Evolutionary conservation across 176 grass and related monocot species (phyloP), one percentile per base, ranked within the genome.

Genomic region (Stipa capillata): DNA sequence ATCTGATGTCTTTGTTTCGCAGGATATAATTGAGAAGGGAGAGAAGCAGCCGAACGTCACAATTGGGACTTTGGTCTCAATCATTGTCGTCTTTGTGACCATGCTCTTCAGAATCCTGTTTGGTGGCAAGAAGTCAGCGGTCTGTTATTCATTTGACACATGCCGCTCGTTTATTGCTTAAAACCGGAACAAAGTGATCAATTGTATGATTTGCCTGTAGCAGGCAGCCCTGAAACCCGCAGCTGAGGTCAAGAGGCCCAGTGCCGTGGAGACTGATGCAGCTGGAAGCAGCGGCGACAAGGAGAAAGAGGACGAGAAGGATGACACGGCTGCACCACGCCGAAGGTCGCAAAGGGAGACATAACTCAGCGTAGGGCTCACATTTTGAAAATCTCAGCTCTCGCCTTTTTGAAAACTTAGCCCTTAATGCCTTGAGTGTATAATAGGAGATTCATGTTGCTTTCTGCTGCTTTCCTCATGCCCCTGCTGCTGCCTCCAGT

Each of bases 1-100:
- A 18, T 66, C 2, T 76, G 32, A 37, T 4, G 20, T 74, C 44
- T 71, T 42, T 42, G 23, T 6, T 42, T 33, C 1, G 8, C 80
- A 99, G 97, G 92, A 96, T 70, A 40, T 89, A 16, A 99, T 99
- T 27, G 97, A 99, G 72, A 99, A 93, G 65, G 97, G 85, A 79
- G 97, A 99, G 88, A 93, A 62, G 40, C 97, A 99, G 82, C 88
- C 92, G 2, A 99, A 99, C 75, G 7, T 96, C 13, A 93, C 92
- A 16, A 69, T 99, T 36, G 93, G 92, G n/a, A 74, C 96, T 73
- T 49, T 99, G 61, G 88, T 83, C 16, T 96, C 97, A 0, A 23
- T 99, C 1, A 42, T 86, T 1, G 66, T 99, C 0, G 86, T 99
- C 20, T 8, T 96, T 44, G 34, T 83, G 33, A 90, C 78, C 1